A percentile compares a stretch with the other conserved stretches of the same genome.
Conservation (phyloP, 2,329 filamentous ascomycete species). For the Trichoderma atroviride region DNA sequence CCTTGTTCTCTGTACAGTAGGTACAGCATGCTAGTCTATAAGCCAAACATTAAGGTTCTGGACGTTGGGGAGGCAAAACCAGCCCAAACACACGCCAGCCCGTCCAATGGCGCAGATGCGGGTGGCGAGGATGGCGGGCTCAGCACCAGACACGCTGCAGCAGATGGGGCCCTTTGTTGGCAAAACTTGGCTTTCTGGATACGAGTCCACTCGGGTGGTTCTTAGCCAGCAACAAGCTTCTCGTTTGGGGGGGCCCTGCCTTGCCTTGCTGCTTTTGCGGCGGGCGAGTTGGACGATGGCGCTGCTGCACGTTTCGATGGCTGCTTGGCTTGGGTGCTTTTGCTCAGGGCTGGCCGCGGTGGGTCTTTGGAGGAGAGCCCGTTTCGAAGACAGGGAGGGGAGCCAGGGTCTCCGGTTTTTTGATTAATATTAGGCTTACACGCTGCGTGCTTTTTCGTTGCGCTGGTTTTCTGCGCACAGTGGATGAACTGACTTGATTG, state of each 20-base stretch:
- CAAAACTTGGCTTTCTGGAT: constrained; percentile 19
- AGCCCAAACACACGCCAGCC: neutral
- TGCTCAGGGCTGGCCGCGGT: constrained; percentile 20
- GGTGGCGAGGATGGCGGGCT: constrained; percentile 14
- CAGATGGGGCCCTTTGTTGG: constrained; percentile 14
- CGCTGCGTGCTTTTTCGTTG: neutral
- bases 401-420: constrained; percentile 2
- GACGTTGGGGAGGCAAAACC: constrained; percentile 10
- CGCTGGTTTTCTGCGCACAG: neutral
- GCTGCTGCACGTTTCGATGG: constrained; percentile 29
- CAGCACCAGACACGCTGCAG: constrained; percentile 2
- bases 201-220: constrained; percentile 13
- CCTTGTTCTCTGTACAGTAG: neutral
- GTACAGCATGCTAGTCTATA: neutral
- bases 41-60: constrained; percentile 22
- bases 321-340: neutral
- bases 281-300: constrained; percentile 27
- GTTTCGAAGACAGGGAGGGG: constrained; percentile 4
- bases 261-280: constrained; percentile 1
- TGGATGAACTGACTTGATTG: neutral
- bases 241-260: neutral
- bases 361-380: constrained; percentile 3
- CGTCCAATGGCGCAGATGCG: constrained; percentile 14
- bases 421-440: constrained; percentile 8
- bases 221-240: neutral